Evolutionary conservation across 2,329 filamentous ascomycete species (phyloP), one percentile per base, ranked within the genome.

Genomic region (Alternaria arbusti): DNA sequence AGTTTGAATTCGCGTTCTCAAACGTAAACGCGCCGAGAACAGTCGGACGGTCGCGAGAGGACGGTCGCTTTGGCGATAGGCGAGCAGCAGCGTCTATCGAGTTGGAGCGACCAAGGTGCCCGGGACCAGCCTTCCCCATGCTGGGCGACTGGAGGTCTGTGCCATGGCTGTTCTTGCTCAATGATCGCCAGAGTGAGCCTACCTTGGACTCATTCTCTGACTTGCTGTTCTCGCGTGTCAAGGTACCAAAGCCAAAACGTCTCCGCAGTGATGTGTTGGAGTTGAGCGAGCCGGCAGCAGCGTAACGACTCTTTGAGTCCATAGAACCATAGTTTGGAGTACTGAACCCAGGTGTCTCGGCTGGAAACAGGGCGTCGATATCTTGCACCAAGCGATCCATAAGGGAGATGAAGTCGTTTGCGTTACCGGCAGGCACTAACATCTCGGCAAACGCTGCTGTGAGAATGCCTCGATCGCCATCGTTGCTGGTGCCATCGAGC

Each of bases 391-490:
- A 86, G 20, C 93, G 89, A 80, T 97, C 94, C 49, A 97, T 84
- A 13, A 97, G 83, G 59, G 95, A 96, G 70, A 97, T 94, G 76
- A 95, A 96, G 66, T 94, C 88, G 63, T 92, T 89, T 2, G 94
- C 89, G 64, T 90, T 89, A 7, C 90, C 91, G 61, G 94, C 90
- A 5, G 89, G 87, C 3, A 96, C 91, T 7, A 98, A 83, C 54
- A 97, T 85, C 76, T 97, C 94, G 0, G 94, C 90, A 82, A 98
- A 97, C 1, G 93, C 92, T 47, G 93, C 88, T 0, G 94, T 97
- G 70, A 98, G 82, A 22, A 93, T 92, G 52, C 95, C 95, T 51
- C 94, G 88, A 76, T 97, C 95, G 30, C 93, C 91, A 75, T 97
- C 95, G 72, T 97, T 97, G 54, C 90, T 90, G 69, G 94, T 97